These are phyloP conservation scores for Micromonas pusilla DNA, from an alignment of 139 green algal genomes.

Conservation along the genomic window DNA sequence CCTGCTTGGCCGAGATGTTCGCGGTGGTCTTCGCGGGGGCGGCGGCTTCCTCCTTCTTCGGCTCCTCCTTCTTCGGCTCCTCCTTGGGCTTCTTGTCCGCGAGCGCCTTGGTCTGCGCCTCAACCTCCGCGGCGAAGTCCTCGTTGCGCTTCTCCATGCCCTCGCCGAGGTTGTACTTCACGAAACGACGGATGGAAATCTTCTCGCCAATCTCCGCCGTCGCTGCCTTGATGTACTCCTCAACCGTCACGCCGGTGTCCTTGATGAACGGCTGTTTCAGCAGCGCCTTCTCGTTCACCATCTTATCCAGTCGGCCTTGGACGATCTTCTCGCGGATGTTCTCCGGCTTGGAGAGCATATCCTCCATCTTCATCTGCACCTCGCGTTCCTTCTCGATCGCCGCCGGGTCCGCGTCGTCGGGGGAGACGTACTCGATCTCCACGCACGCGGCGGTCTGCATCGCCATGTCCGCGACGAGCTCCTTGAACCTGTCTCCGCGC, in stretches of 20 bases:
- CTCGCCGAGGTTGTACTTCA: constrained; percentile 84
- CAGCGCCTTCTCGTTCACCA: constrained; percentile 71
- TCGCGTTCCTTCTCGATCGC: constrained; percentile 73
- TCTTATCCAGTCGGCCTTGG: constrained; percentile 85
- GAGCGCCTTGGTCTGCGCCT: constrained; percentile 79
- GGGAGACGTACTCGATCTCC: constrained; percentile 47
- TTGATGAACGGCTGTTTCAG: constrained; percentile 88
- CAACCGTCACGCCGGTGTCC: constrained; percentile 82
- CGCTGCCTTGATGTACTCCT: constrained; percentile 81
- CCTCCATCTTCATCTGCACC: constrained; percentile 95
- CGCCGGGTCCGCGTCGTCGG: constrained; percentile 67
- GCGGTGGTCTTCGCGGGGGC: constrained; percentile 8
- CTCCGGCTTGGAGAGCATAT: constrained; percentile 90
- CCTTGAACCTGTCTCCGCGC: constrained; percentile 74
- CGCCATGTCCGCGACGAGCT: constrained; percentile 73
- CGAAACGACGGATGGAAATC: constrained; percentile 69
- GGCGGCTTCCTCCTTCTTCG: constrained; percentile 27
- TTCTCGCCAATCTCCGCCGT: constrained; percentile 83
- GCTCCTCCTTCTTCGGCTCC: constrained; percentile 12
- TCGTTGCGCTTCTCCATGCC: constrained; percentile 89
- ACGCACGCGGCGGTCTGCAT: constrained; percentile 38
- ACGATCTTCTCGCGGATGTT: constrained; percentile 87
- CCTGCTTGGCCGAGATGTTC: constrained; percentile 60
- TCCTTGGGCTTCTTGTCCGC: constrained; percentile 49
- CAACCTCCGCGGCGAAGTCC: constrained; percentile 94